Evolutionary conservation across 2,329 filamentous ascomycete genomes (phyloP).

Genomic region (Venturia aucupariae): DNA sequence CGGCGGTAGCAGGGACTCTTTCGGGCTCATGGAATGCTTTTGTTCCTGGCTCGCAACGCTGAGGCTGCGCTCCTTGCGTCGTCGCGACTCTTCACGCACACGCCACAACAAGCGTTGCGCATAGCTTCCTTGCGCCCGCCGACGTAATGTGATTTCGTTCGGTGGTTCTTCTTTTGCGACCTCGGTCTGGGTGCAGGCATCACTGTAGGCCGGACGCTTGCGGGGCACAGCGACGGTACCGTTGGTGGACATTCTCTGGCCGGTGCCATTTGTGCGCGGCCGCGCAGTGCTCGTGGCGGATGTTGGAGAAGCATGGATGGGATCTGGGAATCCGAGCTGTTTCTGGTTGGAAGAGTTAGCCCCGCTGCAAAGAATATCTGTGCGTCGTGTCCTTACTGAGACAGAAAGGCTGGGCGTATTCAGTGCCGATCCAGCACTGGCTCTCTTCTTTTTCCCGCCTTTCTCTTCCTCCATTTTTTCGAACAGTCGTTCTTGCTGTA

Average conservation of each 20-base stretch:
- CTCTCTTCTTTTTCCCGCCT: conserved; percentile 42
- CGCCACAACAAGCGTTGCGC: conserved; percentile 30
- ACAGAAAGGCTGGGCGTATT: conserved; percentile 40
- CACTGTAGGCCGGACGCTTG: conserved; percentile 24
- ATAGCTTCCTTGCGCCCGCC: conserved; percentile 23
- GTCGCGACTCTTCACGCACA: conserved; percentile 28
- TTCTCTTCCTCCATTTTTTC: conserved; percentile 51
- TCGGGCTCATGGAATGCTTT: conserved; percentile 28
- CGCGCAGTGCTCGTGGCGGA: conserved; percentile 19
- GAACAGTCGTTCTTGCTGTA: conserved; percentile 53
- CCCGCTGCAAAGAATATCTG: conserved; percentile 14
- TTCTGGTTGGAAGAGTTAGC: conserved; percentile 21
- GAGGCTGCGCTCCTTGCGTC: conserved; percentile 19
- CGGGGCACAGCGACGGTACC: conserved; percentile 23
- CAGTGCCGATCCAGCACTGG: conserved; percentile 45
- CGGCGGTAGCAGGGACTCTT: conserved; percentile 23
- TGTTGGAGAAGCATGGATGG: conserved; percentile 23
- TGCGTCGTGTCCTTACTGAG: conserved; percentile 21
- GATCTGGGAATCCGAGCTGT: conserved; percentile 26
- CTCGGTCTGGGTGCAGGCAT: conserved; percentile 24
- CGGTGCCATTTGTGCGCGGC: conserved; percentile 10
- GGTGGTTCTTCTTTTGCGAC: conserved; percentile 6
- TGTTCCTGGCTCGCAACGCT: conserved; percentile 20
- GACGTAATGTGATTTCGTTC: background rate
- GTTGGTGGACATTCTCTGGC: background rate